Conservation (phyloP, 129 eudicot species). For the Helianthus tuberosus region DNA sequence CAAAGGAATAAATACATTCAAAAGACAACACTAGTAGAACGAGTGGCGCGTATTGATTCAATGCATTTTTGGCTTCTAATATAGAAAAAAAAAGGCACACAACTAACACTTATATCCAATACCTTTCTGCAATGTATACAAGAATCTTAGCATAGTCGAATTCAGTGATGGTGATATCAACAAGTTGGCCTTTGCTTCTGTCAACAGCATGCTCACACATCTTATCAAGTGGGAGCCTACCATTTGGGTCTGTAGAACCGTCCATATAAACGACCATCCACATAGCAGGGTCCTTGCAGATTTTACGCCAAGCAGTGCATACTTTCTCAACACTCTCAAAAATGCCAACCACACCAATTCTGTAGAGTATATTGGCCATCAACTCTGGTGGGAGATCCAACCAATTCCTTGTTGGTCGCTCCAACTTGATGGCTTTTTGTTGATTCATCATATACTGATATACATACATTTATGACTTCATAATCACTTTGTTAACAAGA, state of each 20-base stretch:
- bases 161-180: background rate
- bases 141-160: background rate
- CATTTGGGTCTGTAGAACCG: background rate
- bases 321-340: slow-evolving; percentile 5
- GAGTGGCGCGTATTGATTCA: too few species aligned
- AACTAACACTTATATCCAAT: background rate
- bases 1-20: background rate
- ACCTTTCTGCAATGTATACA: slow-evolving; percentile 10
- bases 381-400: background rate
- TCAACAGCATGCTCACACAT: slow-evolving; percentile 9
- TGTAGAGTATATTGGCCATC: background rate
- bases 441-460: background rate
- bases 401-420: slow-evolving; percentile 18
- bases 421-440: background rate
- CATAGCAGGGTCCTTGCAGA: slow-evolving; percentile 17
- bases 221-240: background rate
- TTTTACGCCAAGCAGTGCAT: slow-evolving; percentile 7
- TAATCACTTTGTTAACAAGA: background rate
- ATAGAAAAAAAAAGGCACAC: background rate
- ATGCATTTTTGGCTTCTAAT: too few species aligned
- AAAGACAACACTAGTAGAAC: background rate
- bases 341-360: slow-evolving; percentile 9
- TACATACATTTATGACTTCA: background rate
- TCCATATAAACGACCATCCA: slow-evolving; percentile 6
- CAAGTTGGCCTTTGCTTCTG: slow-evolving; percentile 9